Evolutionary conservation across 352 stramenopile genomes (phyloP), one percentile per base, ranked within the genome.

Genomic region (Phytopythium kandeliae): DNA sequence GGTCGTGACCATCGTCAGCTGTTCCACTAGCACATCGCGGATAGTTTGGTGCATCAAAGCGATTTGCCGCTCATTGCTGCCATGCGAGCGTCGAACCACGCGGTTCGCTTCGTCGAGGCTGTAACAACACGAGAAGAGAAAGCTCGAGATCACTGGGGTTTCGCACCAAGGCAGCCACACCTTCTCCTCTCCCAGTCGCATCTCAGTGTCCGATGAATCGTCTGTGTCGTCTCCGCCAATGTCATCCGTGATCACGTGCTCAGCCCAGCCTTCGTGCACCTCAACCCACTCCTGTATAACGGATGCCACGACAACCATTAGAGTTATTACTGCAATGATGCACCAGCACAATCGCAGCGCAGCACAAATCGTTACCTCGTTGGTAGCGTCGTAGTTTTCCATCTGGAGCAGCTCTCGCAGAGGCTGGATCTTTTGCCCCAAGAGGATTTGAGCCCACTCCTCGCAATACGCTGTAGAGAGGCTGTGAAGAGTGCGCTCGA

Each of bases 161-260:
- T 92, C 85, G 35, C 74, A 86, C 82, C 82, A 95, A 16, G 85
- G 82, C 2, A 95, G 67, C 80, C 80, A 93, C 13, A 95, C 73
- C 33, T 90, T 87, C 43, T 91, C 80, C 19, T 85, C 74, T n/a
- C 60, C 57, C 5, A 79, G 50, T 35, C 53, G 47, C 41, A 72
- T 57, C 22, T 81, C 73, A 22, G 62, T 63, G 33, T 82, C 69
- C 0, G 69, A 81, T 0, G 65, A 67, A 41, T 69, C 62, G 37
- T 73, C 68, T 1, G 57, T 57, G 22, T 81, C 67, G 49, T 72
- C 73, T 41, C 62, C 62, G 33, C 53, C 55, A 36, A 52, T 65
- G 57, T 82, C 77, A 40, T 74, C 58, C 1, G 54, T 54, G 43
- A 93, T 90, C 12, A 79, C 56, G 45, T 90, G 76, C 53, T 91